Percentiles rank a stretch among this genome's conserved stretches.
These are phyloP conservation scores for Platanthera guangdongensis DNA, from an alignment of 106 monocot genomes.

Conservation along the genomic window DNA sequence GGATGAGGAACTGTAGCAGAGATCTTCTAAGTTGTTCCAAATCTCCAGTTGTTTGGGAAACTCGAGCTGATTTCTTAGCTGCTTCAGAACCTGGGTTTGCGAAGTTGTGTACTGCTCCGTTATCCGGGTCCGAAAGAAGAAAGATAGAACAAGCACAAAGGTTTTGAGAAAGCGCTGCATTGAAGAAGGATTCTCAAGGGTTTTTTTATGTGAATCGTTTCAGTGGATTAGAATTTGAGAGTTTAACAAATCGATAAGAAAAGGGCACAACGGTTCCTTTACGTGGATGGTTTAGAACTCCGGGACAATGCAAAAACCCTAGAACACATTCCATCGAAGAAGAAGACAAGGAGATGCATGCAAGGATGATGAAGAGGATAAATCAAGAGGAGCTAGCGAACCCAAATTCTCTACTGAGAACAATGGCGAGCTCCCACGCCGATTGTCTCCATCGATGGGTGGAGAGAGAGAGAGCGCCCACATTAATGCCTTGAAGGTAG, in stretches of 20 bases:
- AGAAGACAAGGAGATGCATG: background rate
- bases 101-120: slow-evolving; percentile 46
- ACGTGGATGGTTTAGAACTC: background rate
- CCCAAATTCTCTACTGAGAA: background rate
- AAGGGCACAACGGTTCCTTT: background rate
- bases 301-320: background rate
- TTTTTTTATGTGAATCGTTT: background rate
- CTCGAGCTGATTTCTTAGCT: slow-evolving; percentile 78
- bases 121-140: slow-evolving; percentile 16
- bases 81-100: slow-evolving; percentile 52
- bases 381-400: background rate
- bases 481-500: background rate
- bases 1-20: slow-evolving; percentile 37
- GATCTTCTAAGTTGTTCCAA: slow-evolving; percentile 42
- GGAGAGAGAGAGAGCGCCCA: background rate
- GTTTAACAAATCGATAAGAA: background rate
- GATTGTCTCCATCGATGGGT: background rate
- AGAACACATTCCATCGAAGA: too few species aligned
- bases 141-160: slow-evolving; percentile 18
- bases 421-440: background rate
- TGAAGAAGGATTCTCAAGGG: background rate
- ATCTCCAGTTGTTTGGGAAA: slow-evolving; percentile 56
- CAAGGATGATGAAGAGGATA: background rate
- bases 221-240: background rate
- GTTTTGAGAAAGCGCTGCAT: slow-evolving; percentile 21